Base-by-base conservation (phyloP, 352 stramenopile genomes). In the Hyphochytrium catenoides region DNA sequence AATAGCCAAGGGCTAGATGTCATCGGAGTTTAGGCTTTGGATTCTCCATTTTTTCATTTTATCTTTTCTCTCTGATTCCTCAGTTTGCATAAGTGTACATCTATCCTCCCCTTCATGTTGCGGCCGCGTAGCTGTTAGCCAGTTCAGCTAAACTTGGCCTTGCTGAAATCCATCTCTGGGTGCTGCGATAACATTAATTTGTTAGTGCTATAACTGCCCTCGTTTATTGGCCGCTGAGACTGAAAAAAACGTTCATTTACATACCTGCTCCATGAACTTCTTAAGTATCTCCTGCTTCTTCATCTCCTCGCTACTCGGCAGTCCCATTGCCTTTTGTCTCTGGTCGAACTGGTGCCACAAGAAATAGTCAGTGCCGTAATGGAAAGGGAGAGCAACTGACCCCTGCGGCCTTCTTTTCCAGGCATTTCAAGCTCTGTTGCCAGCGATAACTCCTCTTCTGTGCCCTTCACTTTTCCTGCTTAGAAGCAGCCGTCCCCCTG, bases 121-220 rank as follows among this genome's bases (percentile, higher is more conserved):
- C n/a, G 12, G 12, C 25, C 12, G 12, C n/a, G 12, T 25, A 31
- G 21, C 8, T 21, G 4, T 21, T 31, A 30, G 29, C 20, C 6
- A 48, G 35, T 48, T 66, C 68, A 95, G 43, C 67, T 86, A 45
- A 98, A 79, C 54, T 98, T 98, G 38, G 88, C 88, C 43, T 98
- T 95, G 52, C 59, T 89, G 50, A 98, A 98, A 56, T 99, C 91
- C 77, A 99, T 95, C 56, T 99, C 91, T 0, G 91, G 91, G 68
- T 99, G 91, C 49, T 89, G 74, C 26, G 66, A 25, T 41, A 16
- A 20, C 42, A 30, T n/a, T 35, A 9, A 22, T 8, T 44, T 9
- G 34, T 11, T 22, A 43, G 29, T 43, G 39, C 23, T 8, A 31
- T 34, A n/a, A 31, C 9, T 21, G 8, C 14, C 8, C 8, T 12